phyloP scores from a whole-genome alignment of 441 rosid genomes.

The Populus tomentosa region DNA sequence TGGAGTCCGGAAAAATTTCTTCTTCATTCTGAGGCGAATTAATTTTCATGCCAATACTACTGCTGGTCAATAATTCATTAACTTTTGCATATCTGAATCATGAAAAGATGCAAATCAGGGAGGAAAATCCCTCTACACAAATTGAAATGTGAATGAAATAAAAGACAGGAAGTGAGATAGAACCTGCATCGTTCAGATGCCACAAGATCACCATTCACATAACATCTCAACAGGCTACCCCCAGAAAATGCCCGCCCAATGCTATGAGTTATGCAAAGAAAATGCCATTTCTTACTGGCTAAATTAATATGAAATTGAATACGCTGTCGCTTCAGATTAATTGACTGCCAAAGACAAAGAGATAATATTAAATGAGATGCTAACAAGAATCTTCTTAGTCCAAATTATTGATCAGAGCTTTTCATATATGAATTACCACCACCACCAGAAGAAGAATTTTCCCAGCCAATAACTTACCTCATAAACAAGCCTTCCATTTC shows the following conservation, averaged over 20 bases:
- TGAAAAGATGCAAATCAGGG: slow-evolving; percentile 23
- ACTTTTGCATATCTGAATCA: slow-evolving; percentile 86
- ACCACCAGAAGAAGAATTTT: slow-evolving; percentile 12
- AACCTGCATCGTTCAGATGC: slow-evolving; percentile 99
- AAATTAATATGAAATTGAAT: slow-evolving; percentile 62
- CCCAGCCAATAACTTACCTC: slow-evolving; percentile 46
- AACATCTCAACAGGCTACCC: slow-evolving; percentile 88
- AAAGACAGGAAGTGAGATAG: slow-evolving; percentile 7
- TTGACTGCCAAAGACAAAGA: slow-evolving; percentile 54
- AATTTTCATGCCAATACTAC: slow-evolving; percentile 73
- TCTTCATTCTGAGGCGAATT: slow-evolving; percentile 58
- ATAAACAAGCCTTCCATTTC: slow-evolving; percentile 67
- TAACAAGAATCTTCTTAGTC: background rate
- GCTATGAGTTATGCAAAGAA: slow-evolving; percentile 87
- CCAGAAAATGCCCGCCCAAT: slow-evolving; percentile 99
- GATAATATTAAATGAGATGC: background rate
- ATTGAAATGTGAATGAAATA: background rate
- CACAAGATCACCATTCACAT: slow-evolving; percentile 79
- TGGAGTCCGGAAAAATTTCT: slow-evolving; percentile 40
- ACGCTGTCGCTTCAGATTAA: slow-evolving; percentile 73
- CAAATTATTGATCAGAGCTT: background rate
- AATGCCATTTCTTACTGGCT: slow-evolving; percentile 88
- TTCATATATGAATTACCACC: slow-evolving; percentile 1
- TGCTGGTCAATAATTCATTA: slow-evolving; percentile 72
- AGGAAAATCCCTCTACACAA: background rate